These are phyloP conservation scores for Trypanosoma rangeli DNA, from an alignment of 208 protist genomes.

Conservation along the genomic window DNA sequence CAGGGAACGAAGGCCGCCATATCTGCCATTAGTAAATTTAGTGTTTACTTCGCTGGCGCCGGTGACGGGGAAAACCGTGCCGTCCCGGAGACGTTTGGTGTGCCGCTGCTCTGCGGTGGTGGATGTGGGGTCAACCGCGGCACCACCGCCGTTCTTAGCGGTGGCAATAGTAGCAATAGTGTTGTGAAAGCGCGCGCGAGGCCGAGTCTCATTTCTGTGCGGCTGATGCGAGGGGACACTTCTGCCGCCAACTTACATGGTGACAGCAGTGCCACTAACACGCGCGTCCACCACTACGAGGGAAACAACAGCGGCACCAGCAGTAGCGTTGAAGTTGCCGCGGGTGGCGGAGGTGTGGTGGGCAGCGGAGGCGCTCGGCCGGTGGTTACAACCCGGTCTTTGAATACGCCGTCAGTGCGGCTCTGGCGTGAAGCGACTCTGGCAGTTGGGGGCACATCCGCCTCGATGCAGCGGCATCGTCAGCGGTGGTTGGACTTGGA, in stretches of 20 bases:
- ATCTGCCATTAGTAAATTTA: slow-evolving; percentile 74
- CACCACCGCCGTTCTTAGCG: neutral
- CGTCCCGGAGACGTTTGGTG: slow-evolving; percentile 1
- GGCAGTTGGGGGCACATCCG: slow-evolving; percentile 11
- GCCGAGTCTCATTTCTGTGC: slow-evolving; percentile 25
- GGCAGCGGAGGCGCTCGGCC: slow-evolving; percentile 5
- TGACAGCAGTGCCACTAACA: neutral
- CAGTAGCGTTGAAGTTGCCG: neutral
- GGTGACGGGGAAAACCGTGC: neutral
- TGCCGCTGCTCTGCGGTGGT: slow-evolving; percentile 11
- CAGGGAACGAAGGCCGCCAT: slow-evolving; percentile 83
- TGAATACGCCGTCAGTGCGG: slow-evolving; percentile 61
- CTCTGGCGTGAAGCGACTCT: slow-evolving; percentile 56
- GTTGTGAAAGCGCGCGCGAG: slow-evolving; percentile 1
- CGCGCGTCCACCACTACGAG: neutral
- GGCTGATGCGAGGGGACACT: slow-evolving; percentile 1
- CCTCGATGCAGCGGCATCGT: neutral
- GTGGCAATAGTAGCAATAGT: neutral
- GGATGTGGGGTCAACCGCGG: neutral
- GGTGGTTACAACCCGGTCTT: slow-evolving; percentile 55
- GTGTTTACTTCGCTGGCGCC: slow-evolving; percentile 38
- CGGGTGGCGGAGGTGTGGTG: neutral
- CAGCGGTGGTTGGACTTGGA: neutral
- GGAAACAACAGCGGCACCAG: neutral
- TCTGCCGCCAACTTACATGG: neutral